Percentiles rank a stretch among this genome's conserved stretches.
Conservation (phyloP, 208 protist genomes). For the Angomonas deanei region DNA sequence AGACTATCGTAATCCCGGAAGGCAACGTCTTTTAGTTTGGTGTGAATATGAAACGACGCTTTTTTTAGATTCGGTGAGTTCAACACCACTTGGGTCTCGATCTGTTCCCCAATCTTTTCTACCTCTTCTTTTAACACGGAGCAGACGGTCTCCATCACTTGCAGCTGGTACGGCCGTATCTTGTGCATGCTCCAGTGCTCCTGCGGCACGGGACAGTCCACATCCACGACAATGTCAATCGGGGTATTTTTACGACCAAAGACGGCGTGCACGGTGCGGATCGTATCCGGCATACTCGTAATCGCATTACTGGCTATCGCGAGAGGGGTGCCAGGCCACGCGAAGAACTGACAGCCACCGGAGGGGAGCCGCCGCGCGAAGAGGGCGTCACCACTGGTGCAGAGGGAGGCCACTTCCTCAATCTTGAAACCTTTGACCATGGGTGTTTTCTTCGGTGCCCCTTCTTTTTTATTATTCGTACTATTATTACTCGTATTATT, state of each 20-base stretch:
- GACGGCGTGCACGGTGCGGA: slow-evolving; percentile 81
- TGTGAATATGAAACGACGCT: slow-evolving; percentile 86
- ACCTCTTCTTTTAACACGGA: slow-evolving; percentile 55
- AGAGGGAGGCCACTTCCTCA: slow-evolving; percentile 62
- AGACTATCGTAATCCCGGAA: slow-evolving; percentile 83
- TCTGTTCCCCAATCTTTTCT: slow-evolving; percentile 63
- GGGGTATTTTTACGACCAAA: slow-evolving; percentile 68
- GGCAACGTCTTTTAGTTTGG: slow-evolving; percentile 74
- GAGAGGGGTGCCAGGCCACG: slow-evolving; percentile 77
- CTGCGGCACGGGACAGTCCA: slow-evolving; percentile 81
- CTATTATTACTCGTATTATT: too few relatives aligned
- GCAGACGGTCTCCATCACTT: slow-evolving; percentile 62
- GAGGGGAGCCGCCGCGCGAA: slow-evolving; percentile 73
- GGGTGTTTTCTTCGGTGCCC: slow-evolving; percentile 36
- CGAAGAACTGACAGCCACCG: slow-evolving; percentile 86
- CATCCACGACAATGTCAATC: slow-evolving; percentile 80
- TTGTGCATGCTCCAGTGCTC: slow-evolving; percentile 79
- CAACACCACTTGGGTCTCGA: slow-evolving; percentile 77
- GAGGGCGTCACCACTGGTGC: slow-evolving; percentile 54
- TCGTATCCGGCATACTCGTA: slow-evolving; percentile 77
- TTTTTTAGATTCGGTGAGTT: slow-evolving; percentile 89
- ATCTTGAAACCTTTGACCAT: slow-evolving; percentile 83
- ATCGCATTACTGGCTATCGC: slow-evolving; percentile 63
- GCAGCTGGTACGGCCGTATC: slow-evolving; percentile 65
- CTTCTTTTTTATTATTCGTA: neutral